Percentiles rank a stretch among this genome's conserved stretches.
Conservation (phyloP, 116 monocot species). For the Dioscorea cayenensis region DNA sequence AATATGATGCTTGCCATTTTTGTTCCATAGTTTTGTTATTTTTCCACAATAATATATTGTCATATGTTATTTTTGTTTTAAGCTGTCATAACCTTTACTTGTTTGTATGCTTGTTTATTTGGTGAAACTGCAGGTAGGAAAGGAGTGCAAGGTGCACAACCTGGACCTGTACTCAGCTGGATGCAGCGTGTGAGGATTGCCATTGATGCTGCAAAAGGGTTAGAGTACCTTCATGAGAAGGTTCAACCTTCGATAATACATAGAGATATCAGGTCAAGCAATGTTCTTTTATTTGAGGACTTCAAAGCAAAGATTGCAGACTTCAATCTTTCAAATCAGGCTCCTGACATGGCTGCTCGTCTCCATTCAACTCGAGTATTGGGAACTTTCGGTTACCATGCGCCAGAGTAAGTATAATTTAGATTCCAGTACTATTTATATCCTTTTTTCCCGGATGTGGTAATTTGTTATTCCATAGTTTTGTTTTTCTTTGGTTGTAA, state of each 20-base stretch:
- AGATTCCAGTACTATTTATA: no score
- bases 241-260: conserved; percentile 81
- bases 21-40: background rate
- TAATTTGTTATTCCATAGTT: no score
- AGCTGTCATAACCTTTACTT: background rate
- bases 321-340: conserved; percentile 92
- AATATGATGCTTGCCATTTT: conserved; percentile 11
- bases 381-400: conserved; percentile 96
- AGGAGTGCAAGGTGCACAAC: conserved; percentile 92
- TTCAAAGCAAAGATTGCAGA: conserved; percentile 95
- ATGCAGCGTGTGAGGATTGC: conserved; percentile 90
- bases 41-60: background rate
- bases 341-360: conserved; percentile 98
- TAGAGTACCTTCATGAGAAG: conserved; percentile 95
- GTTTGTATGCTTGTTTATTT: background rate
- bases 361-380: conserved; percentile 96
- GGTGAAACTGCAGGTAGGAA: conserved; percentile 56
- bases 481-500: no score
- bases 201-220: conserved; percentile 85
- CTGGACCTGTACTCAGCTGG: conserved; percentile 93
- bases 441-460: no score
- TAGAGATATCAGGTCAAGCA: conserved; percentile 87
- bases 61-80: no score
- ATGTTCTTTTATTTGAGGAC: conserved; percentile 87
- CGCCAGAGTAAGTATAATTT: conserved; percentile 69